Evolutionary conservation across 768 basidiomycete genomes (phyloP).

Genomic region (Podaxis sp.): DNA sequence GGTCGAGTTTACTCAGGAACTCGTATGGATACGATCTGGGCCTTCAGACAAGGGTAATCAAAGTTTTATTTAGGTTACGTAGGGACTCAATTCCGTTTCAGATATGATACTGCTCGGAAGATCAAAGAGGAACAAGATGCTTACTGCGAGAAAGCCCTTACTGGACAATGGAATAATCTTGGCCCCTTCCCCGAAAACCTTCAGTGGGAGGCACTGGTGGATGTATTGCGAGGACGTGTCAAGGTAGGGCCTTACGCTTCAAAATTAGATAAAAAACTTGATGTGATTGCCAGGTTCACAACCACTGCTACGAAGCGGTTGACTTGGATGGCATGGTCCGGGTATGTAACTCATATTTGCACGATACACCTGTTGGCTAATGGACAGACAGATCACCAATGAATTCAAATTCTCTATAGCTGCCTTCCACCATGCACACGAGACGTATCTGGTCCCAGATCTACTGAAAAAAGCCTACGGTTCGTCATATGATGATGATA

Average conservation of each 20-base stretch:
- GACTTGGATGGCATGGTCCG: constrained; percentile 72
- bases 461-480: constrained; percentile 72
- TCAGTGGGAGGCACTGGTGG: constrained; percentile 74
- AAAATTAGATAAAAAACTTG: neutral
- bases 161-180: constrained; percentile 47
- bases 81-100: constrained; percentile 26
- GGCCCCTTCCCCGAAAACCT: constrained; percentile 64
- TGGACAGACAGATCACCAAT: constrained; percentile 43
- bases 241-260: constrained; percentile 40
- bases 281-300: constrained; percentile 41
- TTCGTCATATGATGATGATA: constrained; percentile 20
- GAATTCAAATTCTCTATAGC: constrained; percentile 75
- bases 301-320: constrained; percentile 61
- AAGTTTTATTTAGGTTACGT: constrained; percentile 15
- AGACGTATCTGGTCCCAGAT: constrained; percentile 85
- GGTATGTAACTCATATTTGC: constrained; percentile 29
- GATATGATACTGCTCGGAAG: constrained; percentile 61
- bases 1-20: constrained; percentile 46
- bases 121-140: constrained; percentile 65
- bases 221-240: constrained; percentile 75
- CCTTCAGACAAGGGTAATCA: constrained; percentile 56
- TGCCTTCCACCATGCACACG: constrained; percentile 78
- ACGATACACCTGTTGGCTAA: neutral
- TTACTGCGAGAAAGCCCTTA: constrained; percentile 53
- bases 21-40: constrained; percentile 67